phyloP scores from a whole-genome alignment of 2,329 filamentous ascomycete genomes.

The Talaromyces sp. region DNA sequence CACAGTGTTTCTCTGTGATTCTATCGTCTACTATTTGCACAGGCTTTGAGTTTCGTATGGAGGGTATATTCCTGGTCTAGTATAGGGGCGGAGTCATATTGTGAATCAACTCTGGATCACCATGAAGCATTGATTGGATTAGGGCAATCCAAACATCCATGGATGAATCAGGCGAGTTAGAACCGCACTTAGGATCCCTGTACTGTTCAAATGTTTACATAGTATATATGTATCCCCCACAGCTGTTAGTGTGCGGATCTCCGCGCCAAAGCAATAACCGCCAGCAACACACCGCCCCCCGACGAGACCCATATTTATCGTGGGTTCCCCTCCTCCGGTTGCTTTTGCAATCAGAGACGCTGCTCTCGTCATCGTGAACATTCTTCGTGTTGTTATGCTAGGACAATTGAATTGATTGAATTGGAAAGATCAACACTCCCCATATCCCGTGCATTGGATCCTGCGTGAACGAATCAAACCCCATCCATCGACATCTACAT shows the following conservation, averaged over 20 bases:
- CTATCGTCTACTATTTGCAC: not conserved
- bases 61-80: not conserved
- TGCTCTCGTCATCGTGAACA: conserved; percentile 12
- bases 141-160: too few species aligned
- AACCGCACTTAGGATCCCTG: too few species aligned
- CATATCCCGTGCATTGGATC: not conserved
- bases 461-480: conserved; percentile 14
- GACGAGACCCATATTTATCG: conserved; percentile 3
- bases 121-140: too few species aligned
- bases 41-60: not conserved
- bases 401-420: not conserved
- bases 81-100: too few species aligned
- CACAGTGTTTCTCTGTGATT: not conserved
- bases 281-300: not conserved
- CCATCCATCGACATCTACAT: too few species aligned
- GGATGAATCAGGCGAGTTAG: too few species aligned
- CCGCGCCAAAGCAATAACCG: too few species aligned
- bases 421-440: not conserved
- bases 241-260: too few species aligned
- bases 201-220: too few species aligned
- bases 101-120: too few species aligned
- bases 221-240: too few species aligned
- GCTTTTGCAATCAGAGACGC: conserved; percentile 14
- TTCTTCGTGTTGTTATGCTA: not conserved
- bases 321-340: conserved; percentile 16